phyloP scores from a whole-genome alignment of 768 basidiomycete species.

The Pholiota molesta region DNA sequence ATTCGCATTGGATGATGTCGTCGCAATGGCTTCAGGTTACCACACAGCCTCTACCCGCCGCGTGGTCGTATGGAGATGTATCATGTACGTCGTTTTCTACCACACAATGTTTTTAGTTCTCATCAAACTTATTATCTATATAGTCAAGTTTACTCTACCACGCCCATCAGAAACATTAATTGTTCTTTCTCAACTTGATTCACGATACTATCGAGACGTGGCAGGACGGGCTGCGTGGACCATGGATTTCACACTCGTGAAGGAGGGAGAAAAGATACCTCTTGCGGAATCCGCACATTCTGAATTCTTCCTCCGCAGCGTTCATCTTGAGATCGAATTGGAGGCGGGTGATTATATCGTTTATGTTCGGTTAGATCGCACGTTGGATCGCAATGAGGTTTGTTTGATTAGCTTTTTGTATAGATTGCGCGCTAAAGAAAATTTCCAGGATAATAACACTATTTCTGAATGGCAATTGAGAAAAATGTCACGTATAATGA shows the following conservation, averaged over 20 bases:
- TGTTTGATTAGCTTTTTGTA: neutral
- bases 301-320: slow-evolving; percentile 34
- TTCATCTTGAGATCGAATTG: slow-evolving; percentile 41
- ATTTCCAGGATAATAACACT: slow-evolving; percentile 31
- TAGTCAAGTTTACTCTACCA: slow-evolving; percentile 48
- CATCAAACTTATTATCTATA: neutral
- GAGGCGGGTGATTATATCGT: slow-evolving; percentile 46
- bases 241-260: slow-evolving; percentile 51
- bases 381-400: slow-evolving; percentile 19
- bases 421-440: neutral
- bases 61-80: slow-evolving; percentile 49
- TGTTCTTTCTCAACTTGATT: slow-evolving; percentile 49
- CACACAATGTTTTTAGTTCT: neutral
- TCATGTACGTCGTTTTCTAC: slow-evolving; percentile 37
- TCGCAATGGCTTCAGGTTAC: slow-evolving; percentile 53
- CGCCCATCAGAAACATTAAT: slow-evolving; percentile 42
- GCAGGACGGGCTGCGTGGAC: slow-evolving; percentile 39
- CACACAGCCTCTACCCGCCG: slow-evolving; percentile 32
- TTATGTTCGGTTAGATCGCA: slow-evolving; percentile 34
- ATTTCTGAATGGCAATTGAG: slow-evolving; percentile 27
- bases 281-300: slow-evolving; percentile 36
- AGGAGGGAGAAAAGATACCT: slow-evolving; percentile 39
- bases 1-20: slow-evolving; percentile 51
- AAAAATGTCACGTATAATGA: slow-evolving; percentile 28
- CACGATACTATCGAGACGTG: slow-evolving; percentile 46